Percentiles rank a stretch among this genome's conserved stretches.
Conservation (phyloP, 345 rosid species). For the Punica granatum region DNA sequence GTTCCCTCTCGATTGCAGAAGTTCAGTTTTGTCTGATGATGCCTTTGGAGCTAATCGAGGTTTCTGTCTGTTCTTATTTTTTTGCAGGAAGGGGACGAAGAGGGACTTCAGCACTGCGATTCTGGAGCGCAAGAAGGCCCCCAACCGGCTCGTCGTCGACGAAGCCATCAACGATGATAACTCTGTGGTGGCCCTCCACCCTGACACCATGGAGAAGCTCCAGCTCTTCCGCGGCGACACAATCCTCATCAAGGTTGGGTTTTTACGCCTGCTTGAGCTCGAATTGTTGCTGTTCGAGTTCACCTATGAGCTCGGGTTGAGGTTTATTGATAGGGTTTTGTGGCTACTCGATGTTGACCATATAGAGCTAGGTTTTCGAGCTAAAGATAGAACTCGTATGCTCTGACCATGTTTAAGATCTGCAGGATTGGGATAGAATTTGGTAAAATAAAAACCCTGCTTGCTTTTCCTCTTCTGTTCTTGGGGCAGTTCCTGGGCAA, state of each 20-base stretch:
- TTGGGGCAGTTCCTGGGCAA: not conserved
- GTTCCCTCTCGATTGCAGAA: not conserved
- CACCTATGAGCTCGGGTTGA: not conserved
- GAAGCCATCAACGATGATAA: slow-evolving; percentile 88
- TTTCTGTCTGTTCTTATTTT: not conserved
- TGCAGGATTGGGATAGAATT: not conserved
- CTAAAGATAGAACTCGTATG: not conserved
- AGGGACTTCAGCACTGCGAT: slow-evolving; percentile 90
- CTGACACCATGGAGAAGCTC: slow-evolving; percentile 95
- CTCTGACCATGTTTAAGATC: not conserved
- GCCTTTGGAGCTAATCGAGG: slow-evolving; percentile 2
- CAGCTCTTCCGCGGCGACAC: slow-evolving; percentile 97
- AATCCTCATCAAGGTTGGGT: slow-evolving; percentile 65
- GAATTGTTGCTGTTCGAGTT: not conserved
- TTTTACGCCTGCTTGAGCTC: not conserved
- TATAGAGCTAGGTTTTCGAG: not conserved
- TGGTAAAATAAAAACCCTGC: not conserved
- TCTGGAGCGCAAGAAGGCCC: slow-evolving; percentile 80
- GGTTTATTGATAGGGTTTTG: not conserved
- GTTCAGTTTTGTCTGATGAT: not conserved
- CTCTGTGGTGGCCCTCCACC: slow-evolving; percentile 81
- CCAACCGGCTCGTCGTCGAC: slow-evolving; percentile 84
- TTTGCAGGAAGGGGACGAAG: slow-evolving; percentile 63
- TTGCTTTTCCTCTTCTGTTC: not conserved
- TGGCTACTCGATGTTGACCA: not conserved